These are phyloP conservation scores for Candida stauntonica DNA, from an alignment of 805 yeast genomes.

Conservation along the genomic window DNA sequence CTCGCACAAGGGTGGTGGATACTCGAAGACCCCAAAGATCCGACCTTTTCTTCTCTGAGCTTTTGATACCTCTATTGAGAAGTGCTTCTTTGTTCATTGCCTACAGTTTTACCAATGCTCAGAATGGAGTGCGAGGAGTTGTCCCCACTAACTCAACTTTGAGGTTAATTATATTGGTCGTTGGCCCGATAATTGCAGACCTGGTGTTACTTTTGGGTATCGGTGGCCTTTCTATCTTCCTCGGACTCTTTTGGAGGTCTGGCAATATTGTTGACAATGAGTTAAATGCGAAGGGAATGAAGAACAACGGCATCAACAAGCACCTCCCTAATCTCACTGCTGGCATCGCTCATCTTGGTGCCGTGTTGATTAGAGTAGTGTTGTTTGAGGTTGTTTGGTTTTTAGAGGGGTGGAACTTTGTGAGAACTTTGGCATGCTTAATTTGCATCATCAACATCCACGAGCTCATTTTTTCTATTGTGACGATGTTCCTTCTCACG, in stretches of 20 bases:
- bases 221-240: slow-evolving; percentile 40
- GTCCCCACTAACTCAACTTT: slow-evolving; percentile 52
- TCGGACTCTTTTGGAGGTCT: slow-evolving; percentile 41
- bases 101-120: slow-evolving; percentile 78
- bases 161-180: slow-evolving; percentile 51
- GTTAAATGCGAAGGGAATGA: background rate
- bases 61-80: slow-evolving; percentile 65
- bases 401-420: slow-evolving; percentile 62
- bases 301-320: background rate
- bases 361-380: slow-evolving; percentile 48
- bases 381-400: slow-evolving; percentile 63
- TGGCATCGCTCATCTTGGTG: slow-evolving; percentile 46
- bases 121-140: slow-evolving; percentile 67
- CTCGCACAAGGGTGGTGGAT: slow-evolving; percentile 55
- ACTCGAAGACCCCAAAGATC: slow-evolving; percentile 72
- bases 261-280: background rate
- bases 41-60: slow-evolving; percentile 76
- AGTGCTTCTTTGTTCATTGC: slow-evolving; percentile 69
- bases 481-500: slow-evolving; percentile 48
- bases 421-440: slow-evolving; percentile 58
- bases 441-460: slow-evolving; percentile 54
- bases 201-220: slow-evolving; percentile 28
- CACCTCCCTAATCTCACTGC: slow-evolving; percentile 40
- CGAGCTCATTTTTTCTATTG: slow-evolving; percentile 46
- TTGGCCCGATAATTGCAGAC: slow-evolving; percentile 45